Percentiles rank a stretch among this genome's conserved stretches.
Conservation (phyloP, 2,329 filamentous ascomycete species). For the Xylaria multiplex region DNA sequence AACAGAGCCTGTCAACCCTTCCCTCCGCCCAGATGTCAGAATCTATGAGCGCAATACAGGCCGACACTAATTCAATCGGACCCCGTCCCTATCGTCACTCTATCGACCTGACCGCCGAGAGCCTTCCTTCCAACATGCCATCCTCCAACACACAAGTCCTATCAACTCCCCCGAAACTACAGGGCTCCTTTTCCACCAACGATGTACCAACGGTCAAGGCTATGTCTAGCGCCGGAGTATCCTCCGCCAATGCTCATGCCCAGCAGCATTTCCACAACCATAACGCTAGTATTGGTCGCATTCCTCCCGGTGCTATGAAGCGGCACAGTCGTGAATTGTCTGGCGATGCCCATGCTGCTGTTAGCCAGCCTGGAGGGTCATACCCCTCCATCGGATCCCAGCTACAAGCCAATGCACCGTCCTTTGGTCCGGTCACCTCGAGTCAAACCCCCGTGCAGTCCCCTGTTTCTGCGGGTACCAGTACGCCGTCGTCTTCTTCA, state of each 20-base stretch:
- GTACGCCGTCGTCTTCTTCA: slow-evolving; percentile 31
- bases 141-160: slow-evolving; percentile 63
- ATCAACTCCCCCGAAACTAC: slow-evolving; percentile 76
- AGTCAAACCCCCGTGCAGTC: slow-evolving; percentile 47
- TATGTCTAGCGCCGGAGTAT: slow-evolving; percentile 49
- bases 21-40: slow-evolving; percentile 51
- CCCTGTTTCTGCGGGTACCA: slow-evolving; percentile 39
- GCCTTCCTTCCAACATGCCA: slow-evolving; percentile 53
- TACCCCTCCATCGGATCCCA: slow-evolving; percentile 74
- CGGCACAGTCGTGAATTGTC: slow-evolving; percentile 80
- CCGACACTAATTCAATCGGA: slow-evolving; percentile 59
- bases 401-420: slow-evolving; percentile 80
- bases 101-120: slow-evolving; percentile 60
- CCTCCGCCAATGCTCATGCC: slow-evolving; percentile 62
- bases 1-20: slow-evolving; percentile 66
- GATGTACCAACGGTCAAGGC: slow-evolving; percentile 88
- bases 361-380: slow-evolving; percentile 52
- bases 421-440: slow-evolving; percentile 75
- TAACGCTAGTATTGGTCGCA: slow-evolving; percentile 83
- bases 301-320: slow-evolving; percentile 73
- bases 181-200: slow-evolving; percentile 89
- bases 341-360: slow-evolving; percentile 55
- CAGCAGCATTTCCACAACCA: slow-evolving; percentile 77
- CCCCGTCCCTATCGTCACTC: slow-evolving; percentile 67
- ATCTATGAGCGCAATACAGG: slow-evolving; percentile 52